Base-by-base conservation (phyloP, 306 rosid species). In the Begonia fuchsioides region DNA sequence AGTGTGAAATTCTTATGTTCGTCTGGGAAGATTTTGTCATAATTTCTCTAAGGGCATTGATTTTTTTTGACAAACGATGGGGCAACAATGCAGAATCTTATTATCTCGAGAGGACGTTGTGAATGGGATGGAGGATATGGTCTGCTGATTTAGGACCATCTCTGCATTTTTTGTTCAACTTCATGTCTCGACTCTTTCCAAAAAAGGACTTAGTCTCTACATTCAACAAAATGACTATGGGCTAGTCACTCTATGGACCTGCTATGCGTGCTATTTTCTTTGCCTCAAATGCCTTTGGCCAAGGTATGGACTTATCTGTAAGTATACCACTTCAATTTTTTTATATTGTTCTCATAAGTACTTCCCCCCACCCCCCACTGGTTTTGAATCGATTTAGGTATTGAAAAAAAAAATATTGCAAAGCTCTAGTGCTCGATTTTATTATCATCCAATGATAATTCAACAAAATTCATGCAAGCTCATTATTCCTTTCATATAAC, bases 71-170 rank as follows among this genome's bases (percentile, higher is more conserved):
- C 74, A 90, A 95, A 79, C 67, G 48, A 59, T 84, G 40, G 62
- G 68, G 12, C 52, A 16, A 14, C 35, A 60, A 19, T 67, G 59
- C 67, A 11, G 86, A 69, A 48, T 14, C 74, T 46, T 84, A 61
- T 62, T 79, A 90, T 76, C 44, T 67, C 32, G 20, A 74, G 60
- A 82, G 97, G 78, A 84, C 92, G 38, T 57, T 72, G 49, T 84
- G 97, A 20, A 90, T 84, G 97, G 92, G 85, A n/a, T n/a, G n/a
- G n/a, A 11, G 86, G 82, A 56, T 84, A 90, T 59, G 97, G 95
- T 49, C 13, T 81, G 85, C 2, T 90, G 50, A 19, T 90, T 58
- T 90, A 63, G 97, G 97, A 55, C 97, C 97, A n/a, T 19, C 92
- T 9, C 68, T 84, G 59, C 97, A 84, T 77, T 79, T 74, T 53